Evolutionary conservation across 2,329 filamentous ascomycete species (phyloP).

Genomic region (Trichophyton rubrum): DNA sequence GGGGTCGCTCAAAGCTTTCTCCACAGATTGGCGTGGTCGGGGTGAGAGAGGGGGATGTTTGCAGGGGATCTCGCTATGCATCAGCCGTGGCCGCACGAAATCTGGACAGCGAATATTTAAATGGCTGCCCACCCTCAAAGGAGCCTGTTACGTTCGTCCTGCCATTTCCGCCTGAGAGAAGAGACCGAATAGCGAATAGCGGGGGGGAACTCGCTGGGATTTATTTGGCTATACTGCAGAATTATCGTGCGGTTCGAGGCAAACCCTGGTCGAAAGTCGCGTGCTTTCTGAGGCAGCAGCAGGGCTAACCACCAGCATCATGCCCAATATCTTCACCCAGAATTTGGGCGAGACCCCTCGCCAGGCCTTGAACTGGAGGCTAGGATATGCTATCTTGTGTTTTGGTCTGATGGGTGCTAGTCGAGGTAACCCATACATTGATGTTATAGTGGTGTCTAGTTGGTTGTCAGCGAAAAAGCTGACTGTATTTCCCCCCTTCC

Average conservation of each 20-base stretch:
- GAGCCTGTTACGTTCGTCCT: background rate
- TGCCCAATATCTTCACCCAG: conserved; percentile 52
- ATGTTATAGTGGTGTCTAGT: background rate
- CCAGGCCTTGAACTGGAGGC: conserved; percentile 62
- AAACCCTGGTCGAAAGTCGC: too few species aligned
- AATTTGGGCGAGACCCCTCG: conserved; percentile 53
- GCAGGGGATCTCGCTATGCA: background rate
- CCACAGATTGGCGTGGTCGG: background rate
- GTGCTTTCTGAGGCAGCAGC: background rate
- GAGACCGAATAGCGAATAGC: background rate
- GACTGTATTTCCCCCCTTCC: background rate
- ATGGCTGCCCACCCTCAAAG: background rate
- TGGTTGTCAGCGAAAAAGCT: background rate
- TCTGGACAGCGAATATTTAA: background rate
- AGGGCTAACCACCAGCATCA: conserved; percentile 32
- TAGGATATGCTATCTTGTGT: conserved; percentile 64
- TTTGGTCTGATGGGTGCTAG: conserved; percentile 67
- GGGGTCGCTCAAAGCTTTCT: background rate
- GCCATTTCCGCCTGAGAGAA: background rate
- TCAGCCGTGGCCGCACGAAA: background rate
- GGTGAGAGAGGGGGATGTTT: background rate
- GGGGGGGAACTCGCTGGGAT: background rate
- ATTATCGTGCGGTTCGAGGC: too few species aligned
- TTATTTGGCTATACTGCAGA: too few species aligned
- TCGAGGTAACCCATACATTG: conserved; percentile 38